phyloP scores from a whole-genome alignment of 345 rosid species.

The Rhodamnia rubescens region DNA sequence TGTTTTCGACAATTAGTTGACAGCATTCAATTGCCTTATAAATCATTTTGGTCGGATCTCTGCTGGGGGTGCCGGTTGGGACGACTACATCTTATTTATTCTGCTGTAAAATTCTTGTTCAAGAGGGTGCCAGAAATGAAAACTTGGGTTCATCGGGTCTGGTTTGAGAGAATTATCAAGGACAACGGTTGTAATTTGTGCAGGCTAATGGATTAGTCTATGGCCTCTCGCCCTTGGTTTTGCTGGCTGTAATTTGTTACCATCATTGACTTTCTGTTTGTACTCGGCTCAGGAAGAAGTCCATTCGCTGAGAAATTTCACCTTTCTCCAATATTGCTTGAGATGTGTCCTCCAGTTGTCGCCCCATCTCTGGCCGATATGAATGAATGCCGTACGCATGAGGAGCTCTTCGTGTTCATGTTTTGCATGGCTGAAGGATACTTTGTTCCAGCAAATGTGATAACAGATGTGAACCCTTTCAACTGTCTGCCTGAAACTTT shows the following conservation, averaged over 20 bases:
- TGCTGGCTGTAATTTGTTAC: neutral
- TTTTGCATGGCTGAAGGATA: neutral
- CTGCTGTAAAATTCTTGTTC: neutral
- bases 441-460: constrained; percentile 13
- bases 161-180: neutral
- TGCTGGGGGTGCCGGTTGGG: neutral
- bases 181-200: neutral
- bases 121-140: neutral
- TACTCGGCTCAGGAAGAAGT: neutral
- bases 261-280: neutral
- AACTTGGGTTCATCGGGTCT: neutral
- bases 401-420: neutral
- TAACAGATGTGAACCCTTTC: constrained; percentile 9
- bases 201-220: neutral
- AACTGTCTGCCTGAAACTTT: constrained; percentile 6
- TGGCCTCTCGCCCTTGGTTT: neutral
- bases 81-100: neutral
- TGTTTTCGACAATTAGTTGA: neutral
- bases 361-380: neutral
- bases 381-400: neutral
- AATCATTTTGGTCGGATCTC: neutral
- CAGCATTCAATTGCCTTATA: neutral
- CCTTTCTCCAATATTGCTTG: neutral
- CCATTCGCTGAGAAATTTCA: neutral
- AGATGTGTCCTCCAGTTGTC: neutral